phyloP scores from a whole-genome alignment of 306 rosid species.

The Bauhinia variegata region DNA sequence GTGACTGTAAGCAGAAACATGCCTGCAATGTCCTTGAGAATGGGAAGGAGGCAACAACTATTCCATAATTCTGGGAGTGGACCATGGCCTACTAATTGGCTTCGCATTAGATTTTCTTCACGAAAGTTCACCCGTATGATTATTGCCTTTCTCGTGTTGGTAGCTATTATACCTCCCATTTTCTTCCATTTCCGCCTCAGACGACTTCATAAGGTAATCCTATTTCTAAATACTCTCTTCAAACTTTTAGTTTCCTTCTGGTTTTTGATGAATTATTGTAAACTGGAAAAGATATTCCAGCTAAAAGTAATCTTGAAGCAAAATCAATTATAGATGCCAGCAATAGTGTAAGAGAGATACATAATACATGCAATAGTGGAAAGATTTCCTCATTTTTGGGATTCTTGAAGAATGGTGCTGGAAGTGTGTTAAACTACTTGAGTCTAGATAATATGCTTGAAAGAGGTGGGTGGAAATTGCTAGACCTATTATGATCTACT shows the following conservation, averaged over 20 bases:
- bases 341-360: not conserved
- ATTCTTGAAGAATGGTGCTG: not conserved
- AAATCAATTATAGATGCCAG: not conserved
- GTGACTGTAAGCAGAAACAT: no score
- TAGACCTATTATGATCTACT: not conserved
- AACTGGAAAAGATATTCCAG: not conserved
- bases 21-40: not conserved
- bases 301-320: not conserved
- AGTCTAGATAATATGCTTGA: not conserved
- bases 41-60: conserved; percentile 40
- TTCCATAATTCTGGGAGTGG: not conserved
- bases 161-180: conserved; percentile 71
- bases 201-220: conserved; percentile 55
- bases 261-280: not conserved
- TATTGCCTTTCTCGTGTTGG: conserved; percentile 46
- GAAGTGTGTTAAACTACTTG: not conserved
- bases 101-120: conserved; percentile 39
- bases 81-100: conserved; percentile 28
- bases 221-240: not conserved
- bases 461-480: not conserved
- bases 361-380: not conserved
- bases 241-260: not conserved
- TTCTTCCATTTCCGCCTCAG: conserved; percentile 76
- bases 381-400: not conserved
- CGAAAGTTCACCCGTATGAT: conserved; percentile 45